Percentiles rank a stretch among this genome's conserved stretches.
Conservation (phyloP, 2,329 filamentous ascomycete genomes). For the Cercospora canescens region DNA sequence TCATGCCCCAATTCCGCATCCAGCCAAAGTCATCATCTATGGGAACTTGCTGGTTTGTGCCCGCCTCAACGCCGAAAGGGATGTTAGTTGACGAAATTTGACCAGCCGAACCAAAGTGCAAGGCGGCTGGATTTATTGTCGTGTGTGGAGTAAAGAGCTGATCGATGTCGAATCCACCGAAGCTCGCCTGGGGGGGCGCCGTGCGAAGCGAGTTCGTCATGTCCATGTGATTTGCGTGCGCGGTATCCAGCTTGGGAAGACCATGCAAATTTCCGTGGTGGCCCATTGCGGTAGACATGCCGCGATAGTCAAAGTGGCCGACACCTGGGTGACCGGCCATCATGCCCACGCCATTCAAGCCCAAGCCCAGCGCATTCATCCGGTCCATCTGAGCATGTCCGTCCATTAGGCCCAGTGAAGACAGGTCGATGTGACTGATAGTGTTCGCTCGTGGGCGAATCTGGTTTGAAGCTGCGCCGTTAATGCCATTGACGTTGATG, state of each 20-base stretch:
- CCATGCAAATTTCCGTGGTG: conserved; percentile 67
- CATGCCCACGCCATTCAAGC: conserved; percentile 47
- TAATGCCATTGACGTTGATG: conserved; percentile 49
- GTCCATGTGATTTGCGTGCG: conserved; percentile 61
- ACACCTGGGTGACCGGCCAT: conserved; percentile 58
- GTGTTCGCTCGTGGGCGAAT: conserved; percentile 92
- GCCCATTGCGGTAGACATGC: conserved; percentile 69
- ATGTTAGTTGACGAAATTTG: conserved; percentile 25
- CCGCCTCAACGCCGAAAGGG: conserved; percentile 47
- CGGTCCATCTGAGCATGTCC: conserved; percentile 28
- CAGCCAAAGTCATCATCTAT: conserved; percentile 81
- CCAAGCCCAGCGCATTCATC: conserved; percentile 31
- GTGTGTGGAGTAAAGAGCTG: conserved; percentile 65
- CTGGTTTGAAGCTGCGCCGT: conserved; percentile 53
- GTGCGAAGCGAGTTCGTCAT: conserved; percentile 70
- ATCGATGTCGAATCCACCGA: conserved; percentile 71
- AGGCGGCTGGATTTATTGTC: conserved; percentile 64
- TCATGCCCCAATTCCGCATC: conserved; percentile 78
- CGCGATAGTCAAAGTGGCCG: conserved; percentile 64
- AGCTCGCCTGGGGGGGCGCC: conserved; percentile 70
- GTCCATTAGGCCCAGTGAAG: conserved; percentile 59
- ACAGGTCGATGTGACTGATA: conserved; percentile 86
- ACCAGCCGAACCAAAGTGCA: conserved; percentile 75
- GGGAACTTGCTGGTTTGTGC: conserved; percentile 55
- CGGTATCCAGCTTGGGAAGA: conserved; percentile 80